Conservation (phyloP, 192 early-diverging fungal species). For the Dispira parvispora region DNA sequence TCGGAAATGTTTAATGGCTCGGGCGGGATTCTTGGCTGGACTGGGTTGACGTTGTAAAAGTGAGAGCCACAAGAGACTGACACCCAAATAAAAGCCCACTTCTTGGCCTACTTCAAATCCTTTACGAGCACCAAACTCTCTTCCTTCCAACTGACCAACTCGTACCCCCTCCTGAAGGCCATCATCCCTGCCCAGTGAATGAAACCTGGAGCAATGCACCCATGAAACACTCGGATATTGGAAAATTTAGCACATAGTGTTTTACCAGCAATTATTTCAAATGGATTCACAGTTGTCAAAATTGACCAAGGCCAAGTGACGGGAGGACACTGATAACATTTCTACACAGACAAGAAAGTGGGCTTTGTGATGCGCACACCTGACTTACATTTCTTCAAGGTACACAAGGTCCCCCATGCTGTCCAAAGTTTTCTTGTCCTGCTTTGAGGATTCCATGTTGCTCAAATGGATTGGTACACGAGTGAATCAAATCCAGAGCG, state of each 20-base stretch:
- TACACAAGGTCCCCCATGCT: conserved; percentile 1
- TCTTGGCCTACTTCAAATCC: conserved; percentile 4
- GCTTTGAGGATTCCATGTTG: no score
- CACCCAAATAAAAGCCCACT: conserved; percentile 3
- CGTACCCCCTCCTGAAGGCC: neutral
- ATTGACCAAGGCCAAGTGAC: neutral
- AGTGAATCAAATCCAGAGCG: no score
- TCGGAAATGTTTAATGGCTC: neutral
- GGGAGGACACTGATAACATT: neutral
- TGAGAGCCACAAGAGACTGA: neutral
- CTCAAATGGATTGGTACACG: no score
- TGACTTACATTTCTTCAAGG: conserved; percentile 6
- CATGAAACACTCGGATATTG: neutral
- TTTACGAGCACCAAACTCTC: conserved; percentile 7
- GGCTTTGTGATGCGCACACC: no score
- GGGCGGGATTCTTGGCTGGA: conserved; percentile 1
- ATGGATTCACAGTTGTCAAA: neutral
- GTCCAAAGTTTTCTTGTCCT: no score
- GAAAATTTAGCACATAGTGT: neutral
- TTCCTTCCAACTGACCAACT: conserved; percentile 6
- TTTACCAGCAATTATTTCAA: neutral
- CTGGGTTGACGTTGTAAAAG: neutral
- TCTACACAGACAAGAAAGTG: neutral
- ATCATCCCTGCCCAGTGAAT: conserved; percentile 5
- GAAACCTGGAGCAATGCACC: neutral